phyloP scores from a whole-genome alignment of 2,329 filamentous ascomycete genomes.

The Neopestalotiopsis sp. region DNA sequence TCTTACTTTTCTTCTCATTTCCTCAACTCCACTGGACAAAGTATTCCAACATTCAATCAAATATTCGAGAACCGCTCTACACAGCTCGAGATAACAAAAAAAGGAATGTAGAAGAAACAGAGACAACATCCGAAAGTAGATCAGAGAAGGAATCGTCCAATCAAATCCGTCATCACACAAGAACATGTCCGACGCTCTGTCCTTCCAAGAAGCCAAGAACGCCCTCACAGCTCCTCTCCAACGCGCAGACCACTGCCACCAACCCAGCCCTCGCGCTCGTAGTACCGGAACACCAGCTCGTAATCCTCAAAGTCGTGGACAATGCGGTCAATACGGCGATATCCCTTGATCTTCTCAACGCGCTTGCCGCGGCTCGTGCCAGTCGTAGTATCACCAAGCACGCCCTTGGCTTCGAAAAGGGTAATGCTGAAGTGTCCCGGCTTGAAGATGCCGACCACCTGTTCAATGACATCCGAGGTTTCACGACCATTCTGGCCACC shows the following conservation, averaged over 20 bases:
- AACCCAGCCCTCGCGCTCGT: conserved; percentile 83
- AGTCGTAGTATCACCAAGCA: conserved; percentile 42
- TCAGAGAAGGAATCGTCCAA: background rate
- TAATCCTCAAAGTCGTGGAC: conserved; percentile 98
- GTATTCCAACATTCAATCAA: no score
- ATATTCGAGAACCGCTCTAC: no score
- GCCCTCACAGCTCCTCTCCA: conserved; percentile 51
- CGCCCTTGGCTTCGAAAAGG: conserved; percentile 86
- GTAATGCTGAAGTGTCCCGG: conserved; percentile 98
- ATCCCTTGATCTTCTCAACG: conserved; percentile 84
- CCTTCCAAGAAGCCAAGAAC: background rate
- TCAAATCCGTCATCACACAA: background rate
- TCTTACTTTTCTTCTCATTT: no score
- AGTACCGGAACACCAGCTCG: conserved; percentile 95
- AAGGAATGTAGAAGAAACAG: no score
- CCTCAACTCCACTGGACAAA: no score
- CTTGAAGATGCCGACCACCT: conserved; percentile 95
- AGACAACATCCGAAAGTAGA: no score
- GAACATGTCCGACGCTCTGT: background rate
- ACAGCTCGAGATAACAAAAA: no score
- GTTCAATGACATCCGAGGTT: conserved; percentile 88
- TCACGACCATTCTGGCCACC: conserved; percentile 85
- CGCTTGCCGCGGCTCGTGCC: conserved; percentile 48
- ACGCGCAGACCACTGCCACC: conserved; percentile 59
- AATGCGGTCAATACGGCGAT: conserved; percentile 89